Percentiles rank a stretch among this genome's conserved stretches.
These are phyloP conservation scores for Pseudomassariella vexata DNA, from an alignment of 2,329 filamentous ascomycete genomes.

Conservation along the genomic window DNA sequence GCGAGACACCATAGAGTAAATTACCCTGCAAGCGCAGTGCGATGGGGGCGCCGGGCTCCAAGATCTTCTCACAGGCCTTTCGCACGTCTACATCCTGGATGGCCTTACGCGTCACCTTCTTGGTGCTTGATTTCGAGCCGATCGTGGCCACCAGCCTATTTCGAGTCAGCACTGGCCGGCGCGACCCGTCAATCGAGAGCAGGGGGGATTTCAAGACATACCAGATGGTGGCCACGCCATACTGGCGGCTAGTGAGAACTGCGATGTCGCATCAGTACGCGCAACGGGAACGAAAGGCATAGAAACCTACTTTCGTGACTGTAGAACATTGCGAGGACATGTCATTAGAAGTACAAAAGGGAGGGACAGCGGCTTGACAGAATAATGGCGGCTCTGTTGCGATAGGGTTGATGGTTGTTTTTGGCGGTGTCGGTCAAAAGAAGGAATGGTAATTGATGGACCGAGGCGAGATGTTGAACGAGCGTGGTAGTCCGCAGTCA, in stretches of 20 bases:
- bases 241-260: constrained; percentile 79
- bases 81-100: constrained; percentile 84
- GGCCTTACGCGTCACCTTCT: constrained; percentile 74
- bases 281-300: background rate
- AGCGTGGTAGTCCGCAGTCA: too few species aligned
- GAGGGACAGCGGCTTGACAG: too few species aligned
- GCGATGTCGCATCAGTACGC: background rate
- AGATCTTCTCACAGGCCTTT: constrained; percentile 84
- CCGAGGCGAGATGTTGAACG: too few species aligned
- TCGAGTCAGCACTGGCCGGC: too few species aligned
- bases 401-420: too few species aligned
- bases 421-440: background rate
- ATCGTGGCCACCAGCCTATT: constrained; percentile 85
- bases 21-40: constrained; percentile 86
- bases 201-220: constrained; percentile 35
- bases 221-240: constrained; percentile 95
- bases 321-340: constrained; percentile 69
- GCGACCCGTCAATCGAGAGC: too few species aligned
- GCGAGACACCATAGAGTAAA: constrained; percentile 77
- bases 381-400: too few species aligned
- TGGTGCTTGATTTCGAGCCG: constrained; percentile 63
- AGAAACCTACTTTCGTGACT: constrained; percentile 78
- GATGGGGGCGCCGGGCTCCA: constrained; percentile 74
- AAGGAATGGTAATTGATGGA: too few species aligned
- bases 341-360: too few species aligned